A percentile compares a stretch with the other conserved stretches of the same genome.
Evolutionary conservation across 202 grass and related monocot genomes (phyloP).

Genomic region (Panicum hallii): DNA sequence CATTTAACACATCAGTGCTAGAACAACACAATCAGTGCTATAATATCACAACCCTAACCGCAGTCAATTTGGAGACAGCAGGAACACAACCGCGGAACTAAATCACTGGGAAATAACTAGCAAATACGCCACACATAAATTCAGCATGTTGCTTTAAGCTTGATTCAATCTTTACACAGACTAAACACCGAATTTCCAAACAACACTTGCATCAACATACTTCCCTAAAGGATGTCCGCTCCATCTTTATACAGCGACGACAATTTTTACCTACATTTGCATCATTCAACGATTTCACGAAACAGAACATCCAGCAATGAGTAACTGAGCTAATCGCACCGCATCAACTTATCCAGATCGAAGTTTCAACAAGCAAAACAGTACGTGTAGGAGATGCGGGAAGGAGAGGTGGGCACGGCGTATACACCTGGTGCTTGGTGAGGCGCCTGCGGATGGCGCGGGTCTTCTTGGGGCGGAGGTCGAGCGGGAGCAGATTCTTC

Average conservation of each 20-base stretch:
- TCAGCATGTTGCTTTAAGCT: background rate
- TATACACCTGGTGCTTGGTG: conserved; percentile 75
- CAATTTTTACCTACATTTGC: background rate
- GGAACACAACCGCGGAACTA: background rate
- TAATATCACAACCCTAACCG: background rate
- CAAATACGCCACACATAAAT: background rate
- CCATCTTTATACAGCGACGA: background rate
- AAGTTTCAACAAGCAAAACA: background rate
- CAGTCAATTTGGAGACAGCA: background rate
- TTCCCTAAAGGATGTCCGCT: background rate
- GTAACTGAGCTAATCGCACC: background rate
- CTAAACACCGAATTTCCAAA: background rate
- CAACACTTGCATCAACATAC: background rate
- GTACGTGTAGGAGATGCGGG: background rate
- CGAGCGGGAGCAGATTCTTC: conserved; percentile 61
- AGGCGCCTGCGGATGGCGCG: conserved; percentile 81
- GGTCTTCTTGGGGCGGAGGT: conserved; percentile 93
- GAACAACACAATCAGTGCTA: background rate
- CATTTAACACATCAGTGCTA: background rate
- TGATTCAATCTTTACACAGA: background rate
- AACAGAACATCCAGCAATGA: background rate
- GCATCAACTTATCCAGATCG: background rate
- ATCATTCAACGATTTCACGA: background rate
- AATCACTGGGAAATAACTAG: background rate
- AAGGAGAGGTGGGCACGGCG: background rate